These are phyloP conservation scores for Guyanaporus albipodus DNA, from an alignment of 768 basidiomycete species.

Conservation along the genomic window DNA sequence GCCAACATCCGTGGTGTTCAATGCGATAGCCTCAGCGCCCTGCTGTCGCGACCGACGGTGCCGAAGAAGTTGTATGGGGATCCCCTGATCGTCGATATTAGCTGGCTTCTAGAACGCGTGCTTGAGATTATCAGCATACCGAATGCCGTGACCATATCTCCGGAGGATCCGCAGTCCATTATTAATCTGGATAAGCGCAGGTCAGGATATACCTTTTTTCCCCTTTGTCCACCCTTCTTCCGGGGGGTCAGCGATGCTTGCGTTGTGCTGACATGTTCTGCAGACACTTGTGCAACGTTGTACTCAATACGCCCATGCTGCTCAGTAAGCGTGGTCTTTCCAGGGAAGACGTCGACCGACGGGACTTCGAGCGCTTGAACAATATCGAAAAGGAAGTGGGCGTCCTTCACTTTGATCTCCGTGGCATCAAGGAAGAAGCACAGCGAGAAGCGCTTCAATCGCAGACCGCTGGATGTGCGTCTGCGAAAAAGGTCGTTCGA, in stretches of 20 bases:
- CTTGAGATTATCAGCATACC: constrained; percentile 74
- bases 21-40: constrained; percentile 56
- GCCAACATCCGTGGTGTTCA: constrained; percentile 56
- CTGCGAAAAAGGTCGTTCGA: constrained; percentile 51
- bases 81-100: constrained; percentile 67
- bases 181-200: constrained; percentile 83
- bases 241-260: background rate
- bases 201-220: constrained; percentile 38
- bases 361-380: constrained; percentile 72
- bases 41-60: constrained; percentile 51
- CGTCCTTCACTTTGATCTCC: constrained; percentile 61
- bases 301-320: constrained; percentile 49
- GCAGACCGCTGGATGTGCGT: constrained; percentile 38
- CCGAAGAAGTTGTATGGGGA: constrained; percentile 45
- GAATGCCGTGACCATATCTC: constrained; percentile 56
- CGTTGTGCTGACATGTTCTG: constrained; percentile 13
- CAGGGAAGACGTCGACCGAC: constrained; percentile 55
- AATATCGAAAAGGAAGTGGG: constrained; percentile 69
- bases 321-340: constrained; percentile 40
- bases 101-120: constrained; percentile 80
- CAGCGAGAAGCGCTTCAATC: constrained; percentile 55
- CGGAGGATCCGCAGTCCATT: constrained; percentile 53
- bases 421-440: constrained; percentile 73
- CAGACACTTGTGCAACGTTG: constrained; percentile 66
- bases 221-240: no score